Evolutionary conservation across 176 grass and related monocot genomes (phyloP).

Genomic region (Microstegium vimineum): DNA sequence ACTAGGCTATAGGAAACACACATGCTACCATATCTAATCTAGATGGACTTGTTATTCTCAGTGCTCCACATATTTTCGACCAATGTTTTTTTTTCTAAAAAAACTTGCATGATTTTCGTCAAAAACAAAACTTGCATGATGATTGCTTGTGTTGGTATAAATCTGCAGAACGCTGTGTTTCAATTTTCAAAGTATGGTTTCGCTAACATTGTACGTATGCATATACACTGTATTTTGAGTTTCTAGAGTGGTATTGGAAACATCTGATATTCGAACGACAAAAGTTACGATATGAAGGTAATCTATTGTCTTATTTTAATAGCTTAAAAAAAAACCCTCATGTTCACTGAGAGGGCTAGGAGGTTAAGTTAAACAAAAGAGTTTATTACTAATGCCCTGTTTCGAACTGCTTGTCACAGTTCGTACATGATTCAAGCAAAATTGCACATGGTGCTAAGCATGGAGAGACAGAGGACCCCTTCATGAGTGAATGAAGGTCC

Average conservation of each 20-base stretch:
- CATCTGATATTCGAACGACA: neutral
- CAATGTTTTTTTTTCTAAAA: neutral
- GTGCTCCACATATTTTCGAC: conserved; percentile 8
- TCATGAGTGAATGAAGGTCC: too few relatives aligned
- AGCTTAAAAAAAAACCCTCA: too few relatives aligned
- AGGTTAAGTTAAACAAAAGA: too few relatives aligned
- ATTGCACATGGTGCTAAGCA: too few relatives aligned
- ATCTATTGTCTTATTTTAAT: too few relatives aligned
- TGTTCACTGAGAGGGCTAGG: too few relatives aligned
- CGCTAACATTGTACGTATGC: neutral
- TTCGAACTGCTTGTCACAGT: too few relatives aligned
- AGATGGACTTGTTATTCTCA: neutral
- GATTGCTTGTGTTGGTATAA: neutral
- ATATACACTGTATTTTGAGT: neutral
- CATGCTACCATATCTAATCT: neutral
- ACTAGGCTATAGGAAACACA: neutral
- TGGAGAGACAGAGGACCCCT: too few relatives aligned
- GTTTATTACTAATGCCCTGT: too few relatives aligned
- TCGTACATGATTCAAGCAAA: too few relatives aligned
- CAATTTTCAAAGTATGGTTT: neutral
- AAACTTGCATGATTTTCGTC: neutral
- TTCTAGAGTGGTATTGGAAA: neutral
- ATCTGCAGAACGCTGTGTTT: neutral
- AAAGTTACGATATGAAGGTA: neutral
- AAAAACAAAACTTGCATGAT: neutral